Conservation (phyloP, 805 yeast genomes). For the Lipomyces yamadae region DNA sequence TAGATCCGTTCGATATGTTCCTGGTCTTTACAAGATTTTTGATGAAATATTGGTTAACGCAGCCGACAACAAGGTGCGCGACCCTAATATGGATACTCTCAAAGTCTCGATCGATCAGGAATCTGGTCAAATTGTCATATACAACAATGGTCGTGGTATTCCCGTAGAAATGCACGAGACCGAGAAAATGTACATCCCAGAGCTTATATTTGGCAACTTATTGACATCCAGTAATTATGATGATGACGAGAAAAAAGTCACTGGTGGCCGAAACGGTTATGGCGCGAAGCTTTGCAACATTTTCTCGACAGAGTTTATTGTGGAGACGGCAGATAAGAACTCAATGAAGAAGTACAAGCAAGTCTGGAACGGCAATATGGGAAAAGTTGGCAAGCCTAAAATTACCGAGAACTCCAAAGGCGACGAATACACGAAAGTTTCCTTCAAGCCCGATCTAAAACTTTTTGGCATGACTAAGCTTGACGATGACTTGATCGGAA, state of each 20-base stretch:
- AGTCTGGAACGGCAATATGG: conserved; percentile 88
- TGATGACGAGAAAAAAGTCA: conserved; percentile 91
- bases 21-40: conserved; percentile 93
- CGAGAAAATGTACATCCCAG: conserved; percentile 93
- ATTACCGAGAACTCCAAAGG: conserved; percentile 60
- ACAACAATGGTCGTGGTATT: conserved; percentile 93
- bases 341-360: conserved; percentile 71
- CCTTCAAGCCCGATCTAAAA: conserved; percentile 83
- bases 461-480: conserved; percentile 84
- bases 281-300: conserved; percentile 98
- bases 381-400: conserved; percentile 71
- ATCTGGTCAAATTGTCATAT: conserved; percentile 72
- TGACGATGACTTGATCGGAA: conserved; percentile 82
- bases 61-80: conserved; percentile 97
- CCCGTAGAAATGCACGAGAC: conserved; percentile 91
- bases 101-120: conserved; percentile 83
- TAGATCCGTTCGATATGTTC: conserved; percentile 76
- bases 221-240: conserved; percentile 95
- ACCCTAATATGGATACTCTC: conserved; percentile 83
- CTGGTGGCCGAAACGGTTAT: conserved; percentile 98
- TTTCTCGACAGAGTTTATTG: conserved; percentile 81
- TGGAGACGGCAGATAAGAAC: conserved; percentile 84
- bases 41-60: conserved; percentile 98
- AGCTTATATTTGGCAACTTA: conserved; percentile 91
- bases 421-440: conserved; percentile 81